A percentile compares a stretch with the other conserved stretches of the same genome.
Conservation (phyloP, 352 stramenopile genomes). For the Pythium monospermum region DNA sequence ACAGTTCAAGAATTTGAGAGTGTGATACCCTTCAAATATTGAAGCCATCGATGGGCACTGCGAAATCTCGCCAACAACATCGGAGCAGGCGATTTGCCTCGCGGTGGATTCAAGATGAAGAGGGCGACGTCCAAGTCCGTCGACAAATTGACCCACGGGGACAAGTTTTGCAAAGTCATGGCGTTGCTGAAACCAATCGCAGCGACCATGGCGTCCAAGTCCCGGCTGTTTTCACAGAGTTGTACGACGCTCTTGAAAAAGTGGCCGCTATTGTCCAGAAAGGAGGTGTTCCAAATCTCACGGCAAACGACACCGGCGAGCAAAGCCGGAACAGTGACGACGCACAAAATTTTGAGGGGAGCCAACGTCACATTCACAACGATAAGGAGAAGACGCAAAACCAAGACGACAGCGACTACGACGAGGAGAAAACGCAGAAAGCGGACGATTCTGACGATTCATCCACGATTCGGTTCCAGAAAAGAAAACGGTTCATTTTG, state of each 20-base stretch:
- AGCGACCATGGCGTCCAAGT: background rate
- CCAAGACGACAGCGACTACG: no score
- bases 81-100: background rate
- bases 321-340: no score
- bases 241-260: background rate
- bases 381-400: no score
- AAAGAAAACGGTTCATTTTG: no score
- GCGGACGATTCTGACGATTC: no score
- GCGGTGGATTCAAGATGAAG: background rate
- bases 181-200: slow-evolving; percentile 3
- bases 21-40: slow-evolving; percentile 1
- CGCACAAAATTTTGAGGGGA: no score
- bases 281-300: no score
- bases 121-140: background rate
- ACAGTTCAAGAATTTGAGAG: background rate
- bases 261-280: no score
- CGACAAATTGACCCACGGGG: background rate
- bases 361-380: no score
- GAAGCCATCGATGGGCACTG: background rate
- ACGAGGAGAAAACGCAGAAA: no score
- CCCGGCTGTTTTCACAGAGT: background rate
- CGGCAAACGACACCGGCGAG: no score
- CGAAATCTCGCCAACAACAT: slow-evolving; percentile 4
- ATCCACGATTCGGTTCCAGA: no score
- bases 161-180: slow-evolving; percentile 10